Evolutionary conservation across 768 basidiomycete genomes (phyloP).

Genomic region (Tephrocybe sp.): DNA sequence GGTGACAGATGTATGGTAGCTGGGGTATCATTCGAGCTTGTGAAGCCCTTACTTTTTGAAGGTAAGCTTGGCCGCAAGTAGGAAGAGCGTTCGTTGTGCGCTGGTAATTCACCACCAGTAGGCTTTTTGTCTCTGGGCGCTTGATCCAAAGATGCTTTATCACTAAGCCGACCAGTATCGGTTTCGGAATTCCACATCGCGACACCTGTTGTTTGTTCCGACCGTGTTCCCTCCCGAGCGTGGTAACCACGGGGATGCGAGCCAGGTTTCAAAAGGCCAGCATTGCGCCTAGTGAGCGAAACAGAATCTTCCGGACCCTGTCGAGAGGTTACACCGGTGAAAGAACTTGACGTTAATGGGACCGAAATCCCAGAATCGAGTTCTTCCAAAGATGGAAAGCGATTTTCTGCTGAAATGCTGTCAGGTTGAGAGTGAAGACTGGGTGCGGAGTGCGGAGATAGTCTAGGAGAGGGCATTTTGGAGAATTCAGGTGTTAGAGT

Average conservation of each 20-base stretch:
- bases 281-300: conserved; percentile 9
- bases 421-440: conserved; percentile 32
- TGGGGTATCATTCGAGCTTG: conserved; percentile 3
- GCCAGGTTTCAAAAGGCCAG: conserved; percentile 21
- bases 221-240: conserved; percentile 42
- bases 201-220: conserved; percentile 54
- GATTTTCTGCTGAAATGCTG: conserved; percentile 56
- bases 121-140: conserved; percentile 3
- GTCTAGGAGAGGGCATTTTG: conserved; percentile 28
- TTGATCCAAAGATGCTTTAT: neutral
- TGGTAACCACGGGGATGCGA: conserved; percentile 19
- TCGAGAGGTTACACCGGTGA: conserved; percentile 2
- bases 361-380: conserved; percentile 56
- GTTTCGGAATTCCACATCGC: conserved; percentile 42
- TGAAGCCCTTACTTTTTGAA: conserved; percentile 49
- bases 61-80: conserved; percentile 39
- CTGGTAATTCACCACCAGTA: neutral
- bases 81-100: conserved; percentile 1
- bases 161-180: neutral
- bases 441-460: conserved; percentile 27
- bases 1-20: conserved; percentile 1
- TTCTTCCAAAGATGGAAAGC: conserved; percentile 88
- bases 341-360: conserved; percentile 16
- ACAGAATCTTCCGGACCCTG: conserved; percentile 12
- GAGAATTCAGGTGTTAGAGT: conserved; percentile 26